These are phyloP conservation scores for Colletotrichum truncatum DNA, from an alignment of 2,329 filamentous ascomycete genomes.

Conservation along the genomic window DNA sequence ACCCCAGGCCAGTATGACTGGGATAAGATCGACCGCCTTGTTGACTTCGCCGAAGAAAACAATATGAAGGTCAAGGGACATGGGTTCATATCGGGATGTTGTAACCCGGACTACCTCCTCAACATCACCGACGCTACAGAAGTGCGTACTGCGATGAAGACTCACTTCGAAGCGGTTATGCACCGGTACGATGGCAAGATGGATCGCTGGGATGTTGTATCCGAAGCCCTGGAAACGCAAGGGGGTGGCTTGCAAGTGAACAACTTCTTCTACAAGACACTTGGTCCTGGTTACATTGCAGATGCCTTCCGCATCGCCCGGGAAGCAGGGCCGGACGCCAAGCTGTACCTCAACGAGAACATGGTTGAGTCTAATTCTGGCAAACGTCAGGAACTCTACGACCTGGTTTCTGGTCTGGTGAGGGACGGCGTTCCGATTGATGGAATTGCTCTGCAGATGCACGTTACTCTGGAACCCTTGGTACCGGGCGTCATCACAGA, in stretches of 20 bases:
- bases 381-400: slow-evolving; percentile 51
- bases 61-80: slow-evolving; percentile 70
- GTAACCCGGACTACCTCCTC: slow-evolving; percentile 67
- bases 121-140: slow-evolving; percentile 59
- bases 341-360: slow-evolving; percentile 81
- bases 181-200: slow-evolving; percentile 71
- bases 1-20: slow-evolving; percentile 62
- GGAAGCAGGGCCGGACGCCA: slow-evolving; percentile 70
- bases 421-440: slow-evolving; percentile 70
- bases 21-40: slow-evolving; percentile 62
- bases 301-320: slow-evolving; percentile 77
- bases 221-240: slow-evolving; percentile 68
- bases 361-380: slow-evolving; percentile 66
- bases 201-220: slow-evolving; percentile 70
- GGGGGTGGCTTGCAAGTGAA: slow-evolving; percentile 65
- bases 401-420: slow-evolving; percentile 57
- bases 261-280: slow-evolving; percentile 74
- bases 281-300: slow-evolving; percentile 74
- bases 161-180: slow-evolving; percentile 68
- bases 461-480: slow-evolving; percentile 1
- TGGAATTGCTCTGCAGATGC: slow-evolving; percentile 56
- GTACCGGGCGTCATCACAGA: slow-evolving; percentile 13
- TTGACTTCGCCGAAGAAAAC: slow-evolving; percentile 65
- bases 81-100: slow-evolving; percentile 71
- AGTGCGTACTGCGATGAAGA: slow-evolving; percentile 65